Base-by-base conservation (phyloP, 495 filamentous ascomycete genomes). In the Lophiotrema nucula region DNA sequence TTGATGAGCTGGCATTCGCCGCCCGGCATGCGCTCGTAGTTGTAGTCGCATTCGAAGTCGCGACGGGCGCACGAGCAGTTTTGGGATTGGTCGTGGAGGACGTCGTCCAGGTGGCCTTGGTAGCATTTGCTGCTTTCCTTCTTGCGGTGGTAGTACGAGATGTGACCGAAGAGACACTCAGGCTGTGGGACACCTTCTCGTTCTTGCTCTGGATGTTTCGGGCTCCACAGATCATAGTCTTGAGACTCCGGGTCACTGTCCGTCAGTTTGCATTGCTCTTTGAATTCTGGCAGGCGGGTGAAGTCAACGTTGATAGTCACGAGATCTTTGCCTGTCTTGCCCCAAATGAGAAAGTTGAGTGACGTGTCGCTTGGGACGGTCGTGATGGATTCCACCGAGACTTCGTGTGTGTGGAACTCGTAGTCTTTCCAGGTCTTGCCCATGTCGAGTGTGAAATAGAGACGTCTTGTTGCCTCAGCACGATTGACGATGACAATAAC, bases 1-100 rank as follows among this genome's bases (percentile, higher is more conserved):
- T 75, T 62, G 25, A 96, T 88, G 31, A 93, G 83, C 4, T 64
- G 61, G 72, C 95, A 99, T 56, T 83, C 82, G 38, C 85, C 86
- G 68, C 90, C 88, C 28, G 67, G 79, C 70, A 86, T 79, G 37
- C 85, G 81, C 69, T 96, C 82, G 70, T 81, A 99, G 73, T 99
- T 99, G 78, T 88, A 99, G 70, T 96, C 92, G 75, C 93, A 99
- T 81, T 99, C 95, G 72, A 85, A 99, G 73, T 99, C 95, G 27
- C 82, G 76, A 25, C 86, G 77, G 1, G 81, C 87, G 70, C 95
- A 99, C 53, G 81, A 76, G 76, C 95, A 99, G 68, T 92, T 88
- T 56, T 77, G 69, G 42, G 75, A 76, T 58, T 88, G 80, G 39
- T 78, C 77, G 73, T 90, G 88, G 2, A 90, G 74, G 28, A 82